These are phyloP conservation scores for Zygosaccharomyces lentus DNA, from an alignment of 805 yeast genomes.

Conservation along the genomic window DNA sequence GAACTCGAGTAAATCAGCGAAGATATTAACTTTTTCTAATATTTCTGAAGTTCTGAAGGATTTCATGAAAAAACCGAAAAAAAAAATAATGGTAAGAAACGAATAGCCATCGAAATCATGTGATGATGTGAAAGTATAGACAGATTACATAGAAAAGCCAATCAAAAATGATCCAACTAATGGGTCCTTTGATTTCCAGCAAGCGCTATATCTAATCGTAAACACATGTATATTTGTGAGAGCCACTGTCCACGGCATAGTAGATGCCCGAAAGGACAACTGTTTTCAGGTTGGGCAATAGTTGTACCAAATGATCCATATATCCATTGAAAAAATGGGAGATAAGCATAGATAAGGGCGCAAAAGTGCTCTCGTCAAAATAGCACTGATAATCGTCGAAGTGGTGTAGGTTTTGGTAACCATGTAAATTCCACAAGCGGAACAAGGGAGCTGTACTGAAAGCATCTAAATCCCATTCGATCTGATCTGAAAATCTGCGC, in stretches of 20 bases:
- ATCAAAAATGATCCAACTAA: neutral
- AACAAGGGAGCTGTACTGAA: conserved; percentile 34
- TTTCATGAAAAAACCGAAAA: neutral
- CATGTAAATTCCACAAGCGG: conserved; percentile 48
- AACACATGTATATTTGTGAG: conserved; percentile 19
- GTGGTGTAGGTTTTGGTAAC: conserved; percentile 41
- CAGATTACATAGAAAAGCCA: neutral
- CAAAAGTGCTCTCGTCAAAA: conserved; percentile 43
- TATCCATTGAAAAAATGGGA: conserved; percentile 47
- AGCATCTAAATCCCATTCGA: conserved; percentile 33
- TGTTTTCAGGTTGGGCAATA: conserved; percentile 35
- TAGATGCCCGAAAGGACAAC: conserved; percentile 42
- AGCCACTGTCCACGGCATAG: conserved; percentile 30
- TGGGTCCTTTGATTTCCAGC: too few relatives aligned
- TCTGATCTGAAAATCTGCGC: conserved; percentile 30
- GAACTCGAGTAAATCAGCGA: neutral
- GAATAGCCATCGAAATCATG: neutral
- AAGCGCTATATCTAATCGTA: conserved; percentile 20
- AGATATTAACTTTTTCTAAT: neutral
- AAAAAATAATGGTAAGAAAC: neutral
- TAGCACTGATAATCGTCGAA: conserved; percentile 38
- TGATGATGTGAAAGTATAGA: neutral
- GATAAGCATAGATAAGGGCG: conserved; percentile 39
- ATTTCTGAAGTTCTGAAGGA: neutral
- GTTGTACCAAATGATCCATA: conserved; percentile 34